Conservation (phyloP, 306 rosid species). For the Dryas octopetala region DNA sequence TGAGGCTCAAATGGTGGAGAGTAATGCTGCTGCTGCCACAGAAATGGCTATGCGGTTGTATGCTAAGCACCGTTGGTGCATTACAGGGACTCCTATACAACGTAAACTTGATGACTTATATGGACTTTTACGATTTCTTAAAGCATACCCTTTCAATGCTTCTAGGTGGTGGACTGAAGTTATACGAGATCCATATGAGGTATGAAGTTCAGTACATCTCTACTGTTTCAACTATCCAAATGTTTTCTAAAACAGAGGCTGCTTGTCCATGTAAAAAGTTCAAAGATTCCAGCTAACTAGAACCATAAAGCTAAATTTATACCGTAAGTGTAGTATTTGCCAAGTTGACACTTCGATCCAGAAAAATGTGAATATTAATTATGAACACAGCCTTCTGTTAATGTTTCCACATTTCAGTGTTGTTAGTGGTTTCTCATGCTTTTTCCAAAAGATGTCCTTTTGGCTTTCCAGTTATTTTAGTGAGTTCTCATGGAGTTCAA, state of each 20-base stretch:
- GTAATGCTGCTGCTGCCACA: constrained; percentile 74
- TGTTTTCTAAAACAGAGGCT: background rate
- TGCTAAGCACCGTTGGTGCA: constrained; percentile 87
- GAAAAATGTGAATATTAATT: background rate
- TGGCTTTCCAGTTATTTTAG: background rate
- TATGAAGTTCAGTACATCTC: constrained; percentile 27
- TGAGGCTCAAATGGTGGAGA: constrained; percentile 99
- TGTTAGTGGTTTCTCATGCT: background rate
- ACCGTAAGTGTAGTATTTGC: background rate
- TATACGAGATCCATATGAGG: constrained; percentile 93
- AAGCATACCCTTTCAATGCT: constrained; percentile 74
- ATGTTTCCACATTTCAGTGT: background rate
- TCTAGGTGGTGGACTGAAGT: constrained; percentile 95
- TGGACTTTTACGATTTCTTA: constrained; percentile 81
- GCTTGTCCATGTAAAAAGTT: constrained; percentile 1
- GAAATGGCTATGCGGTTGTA: constrained; percentile 89
- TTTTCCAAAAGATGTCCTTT: background rate
- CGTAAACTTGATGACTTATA: constrained; percentile 84
- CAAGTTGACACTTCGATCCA: background rate
- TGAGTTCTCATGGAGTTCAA: constrained; percentile 4
- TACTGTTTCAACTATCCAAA: constrained; percentile 11
- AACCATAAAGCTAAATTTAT: background rate
- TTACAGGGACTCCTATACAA: constrained; percentile 96
- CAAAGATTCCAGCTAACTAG: background rate
- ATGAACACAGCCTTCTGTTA: background rate